A percentile compares a stretch with the other conserved stretches of the same genome.
Conservation (phyloP, 1,284 basidiomycete genomes). For the Crepidotus sp. region DNA sequence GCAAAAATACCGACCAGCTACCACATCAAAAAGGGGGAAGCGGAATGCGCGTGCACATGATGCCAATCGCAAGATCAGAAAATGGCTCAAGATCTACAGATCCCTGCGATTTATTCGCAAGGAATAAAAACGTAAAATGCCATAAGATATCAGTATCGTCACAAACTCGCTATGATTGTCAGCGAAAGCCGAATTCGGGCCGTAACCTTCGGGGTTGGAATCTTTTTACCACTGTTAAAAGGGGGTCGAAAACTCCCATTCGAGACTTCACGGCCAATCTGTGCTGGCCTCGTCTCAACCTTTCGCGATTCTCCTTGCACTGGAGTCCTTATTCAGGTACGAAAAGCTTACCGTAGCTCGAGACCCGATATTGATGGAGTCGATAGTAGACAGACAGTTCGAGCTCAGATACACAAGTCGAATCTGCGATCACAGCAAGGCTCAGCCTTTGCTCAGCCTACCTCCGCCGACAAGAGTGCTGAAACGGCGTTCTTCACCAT, state of each 20-base stretch:
- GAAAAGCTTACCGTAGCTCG: not conserved
- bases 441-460: slow-evolving; percentile 15
- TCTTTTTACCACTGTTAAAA: slow-evolving; percentile 16
- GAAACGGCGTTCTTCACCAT: slow-evolving; percentile 5
- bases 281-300: slow-evolving; percentile 8
- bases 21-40: slow-evolving; percentile 8
- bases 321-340: slow-evolving; percentile 4
- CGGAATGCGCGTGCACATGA: slow-evolving; percentile 3
- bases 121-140: slow-evolving; percentile 17
- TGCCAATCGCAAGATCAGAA: not conserved
- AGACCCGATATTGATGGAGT: slow-evolving; percentile 6
- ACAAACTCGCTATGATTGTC: slow-evolving; percentile 16
- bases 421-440: slow-evolving; percentile 15
- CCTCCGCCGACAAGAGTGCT: slow-evolving; percentile 18
- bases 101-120: slow-evolving; percentile 13
- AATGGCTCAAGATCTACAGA: not conserved
- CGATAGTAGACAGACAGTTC: slow-evolving; percentile 6
- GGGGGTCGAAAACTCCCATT: slow-evolving; percentile 13
- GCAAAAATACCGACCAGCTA: not conserved
- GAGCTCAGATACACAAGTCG: slow-evolving; percentile 13
- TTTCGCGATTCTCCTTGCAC: slow-evolving; percentile 6
- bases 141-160: slow-evolving; percentile 13
- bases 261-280: slow-evolving; percentile 13
- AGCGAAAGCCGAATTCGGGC: slow-evolving; percentile 12
- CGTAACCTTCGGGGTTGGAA: slow-evolving; percentile 12